Evolutionary conservation across 805 yeast species (phyloP).

Genomic region (Starmerella tilneyi): DNA sequence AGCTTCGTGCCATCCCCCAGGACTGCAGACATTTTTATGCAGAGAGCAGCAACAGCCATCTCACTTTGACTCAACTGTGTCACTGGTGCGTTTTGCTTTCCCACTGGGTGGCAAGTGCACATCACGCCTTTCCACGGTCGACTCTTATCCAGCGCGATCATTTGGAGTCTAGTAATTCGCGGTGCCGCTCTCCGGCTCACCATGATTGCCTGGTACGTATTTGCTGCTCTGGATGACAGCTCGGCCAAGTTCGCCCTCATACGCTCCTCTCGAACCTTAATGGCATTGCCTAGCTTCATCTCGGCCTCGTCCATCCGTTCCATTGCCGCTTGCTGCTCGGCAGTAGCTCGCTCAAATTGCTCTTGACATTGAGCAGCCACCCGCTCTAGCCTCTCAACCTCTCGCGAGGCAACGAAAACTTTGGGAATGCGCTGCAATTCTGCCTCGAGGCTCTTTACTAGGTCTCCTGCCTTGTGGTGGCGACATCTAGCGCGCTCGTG

Average conservation of each 20-base stretch:
- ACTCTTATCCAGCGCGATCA: neutral
- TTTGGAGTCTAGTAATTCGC: neutral
- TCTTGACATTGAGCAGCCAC: too few species aligned
- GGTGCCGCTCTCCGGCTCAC: neutral
- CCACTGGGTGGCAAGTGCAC: neutral
- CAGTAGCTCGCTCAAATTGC: neutral
- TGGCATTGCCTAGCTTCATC: neutral
- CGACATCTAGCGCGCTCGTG: neutral
- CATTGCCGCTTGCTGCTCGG: too few species aligned
- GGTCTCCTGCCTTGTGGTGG: neutral
- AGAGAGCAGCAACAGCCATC: neutral
- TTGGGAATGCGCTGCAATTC: neutral
- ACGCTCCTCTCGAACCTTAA: neutral
- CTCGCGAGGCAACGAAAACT: neutral
- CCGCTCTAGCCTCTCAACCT: neutral
- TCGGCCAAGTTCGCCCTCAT: neutral
- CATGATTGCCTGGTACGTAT: neutral
- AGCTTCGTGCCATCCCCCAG: neutral
- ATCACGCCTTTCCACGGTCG: slow-evolving; percentile 2
- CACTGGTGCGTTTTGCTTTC: neutral
- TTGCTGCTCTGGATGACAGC: neutral
- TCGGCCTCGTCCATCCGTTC: neutral
- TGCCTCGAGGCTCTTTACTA: neutral
- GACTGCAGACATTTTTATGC: neutral
- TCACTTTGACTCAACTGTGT: slow-evolving; percentile 3